A percentile compares a stretch with the other conserved stretches of the same genome.
Conservation (phyloP, 208 protist genomes). For the Vickermania ingenoplastis region DNA sequence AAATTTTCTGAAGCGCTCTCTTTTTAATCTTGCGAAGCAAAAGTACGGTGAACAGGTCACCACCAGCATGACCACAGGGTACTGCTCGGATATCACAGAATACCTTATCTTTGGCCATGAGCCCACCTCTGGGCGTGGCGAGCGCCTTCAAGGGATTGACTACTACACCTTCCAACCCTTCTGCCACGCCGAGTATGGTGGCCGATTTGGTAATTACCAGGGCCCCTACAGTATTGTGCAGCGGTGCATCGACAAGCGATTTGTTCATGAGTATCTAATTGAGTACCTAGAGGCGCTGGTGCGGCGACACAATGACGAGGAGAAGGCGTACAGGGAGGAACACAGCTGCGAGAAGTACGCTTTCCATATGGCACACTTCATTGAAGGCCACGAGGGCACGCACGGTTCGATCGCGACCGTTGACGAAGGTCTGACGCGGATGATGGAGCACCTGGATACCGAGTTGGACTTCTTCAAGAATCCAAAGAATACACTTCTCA, state of each 20-base stretch:
- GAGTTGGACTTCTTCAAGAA: conserved; percentile 52
- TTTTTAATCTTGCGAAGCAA: conserved; percentile 33
- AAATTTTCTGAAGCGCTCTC: conserved; percentile 7
- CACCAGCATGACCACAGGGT: conserved; percentile 25
- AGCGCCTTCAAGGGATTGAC: conserved; percentile 15
- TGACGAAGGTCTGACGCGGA: conserved; percentile 33
- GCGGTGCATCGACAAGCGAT: conserved; percentile 37
- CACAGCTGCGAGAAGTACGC: conserved; percentile 18
- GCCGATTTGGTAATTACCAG: conserved; percentile 28
- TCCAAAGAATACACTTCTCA: conserved; percentile 43
- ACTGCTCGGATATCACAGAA: conserved; percentile 33
- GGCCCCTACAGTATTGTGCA: conserved; percentile 50
- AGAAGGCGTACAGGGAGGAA: neutral
- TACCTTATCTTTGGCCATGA: conserved; percentile 10
- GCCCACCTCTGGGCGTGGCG: conserved; percentile 17
- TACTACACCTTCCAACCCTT: conserved; percentile 44
- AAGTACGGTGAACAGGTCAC: conserved; percentile 21
- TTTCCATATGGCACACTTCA: conserved; percentile 43
- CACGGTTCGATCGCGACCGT: conserved; percentile 35
- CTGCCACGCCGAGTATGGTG: conserved; percentile 48
- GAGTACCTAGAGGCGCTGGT: conserved; percentile 36
- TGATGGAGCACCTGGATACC: conserved; percentile 29
- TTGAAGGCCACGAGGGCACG: conserved; percentile 58
- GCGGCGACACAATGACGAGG: neutral
- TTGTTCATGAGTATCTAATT: conserved; percentile 49